A percentile compares a stretch with the other conserved stretches of the same genome.
phyloP scores from a whole-genome alignment of 768 basidiomycete genomes.

The Tulasnella sp. region DNA sequence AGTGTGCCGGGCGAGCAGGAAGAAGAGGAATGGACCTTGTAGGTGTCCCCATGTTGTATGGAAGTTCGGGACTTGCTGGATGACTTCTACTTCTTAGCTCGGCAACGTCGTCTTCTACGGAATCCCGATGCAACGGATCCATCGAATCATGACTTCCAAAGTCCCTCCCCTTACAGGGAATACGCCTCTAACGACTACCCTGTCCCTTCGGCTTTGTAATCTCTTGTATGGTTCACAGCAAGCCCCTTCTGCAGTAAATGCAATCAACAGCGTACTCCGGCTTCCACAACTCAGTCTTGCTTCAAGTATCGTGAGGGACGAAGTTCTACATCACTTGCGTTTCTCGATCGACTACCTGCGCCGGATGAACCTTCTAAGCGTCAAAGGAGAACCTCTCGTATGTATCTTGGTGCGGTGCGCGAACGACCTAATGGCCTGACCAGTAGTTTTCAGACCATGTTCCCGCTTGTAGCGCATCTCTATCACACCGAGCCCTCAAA shows the following conservation, averaged over 20 bases:
- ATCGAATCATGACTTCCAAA: constrained; percentile 59
- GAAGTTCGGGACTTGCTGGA: background rate
- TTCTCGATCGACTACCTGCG: constrained; percentile 71
- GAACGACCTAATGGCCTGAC: background rate
- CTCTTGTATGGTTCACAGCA: constrained; percentile 58
- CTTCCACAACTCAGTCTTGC: constrained; percentile 58
- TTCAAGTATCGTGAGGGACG: constrained; percentile 51
- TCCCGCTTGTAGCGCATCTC: constrained; percentile 28
- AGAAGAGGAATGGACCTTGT: constrained; percentile 62
- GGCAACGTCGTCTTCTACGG: constrained; percentile 74
- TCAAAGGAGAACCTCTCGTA: constrained; percentile 53
- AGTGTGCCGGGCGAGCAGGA: constrained; percentile 70
- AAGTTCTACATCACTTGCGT: constrained; percentile 60
- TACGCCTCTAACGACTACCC: constrained; percentile 64
- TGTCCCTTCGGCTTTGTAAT: constrained; percentile 60
- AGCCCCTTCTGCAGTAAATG: constrained; percentile 46
- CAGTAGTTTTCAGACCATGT: background rate
- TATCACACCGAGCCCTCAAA: constrained; percentile 65
- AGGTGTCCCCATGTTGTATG: background rate
- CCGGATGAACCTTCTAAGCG: constrained; percentile 51
- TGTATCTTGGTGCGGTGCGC: constrained; percentile 54
- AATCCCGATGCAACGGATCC: constrained; percentile 56
- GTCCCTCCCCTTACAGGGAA: constrained; percentile 58
- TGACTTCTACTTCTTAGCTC: constrained; percentile 32
- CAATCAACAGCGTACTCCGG: constrained; percentile 50